A percentile compares a stretch with the other conserved stretches of the same genome.
phyloP scores from a whole-genome alignment of 2,329 filamentous ascomycete genomes.

The Grosmannia clavigera region DNA sequence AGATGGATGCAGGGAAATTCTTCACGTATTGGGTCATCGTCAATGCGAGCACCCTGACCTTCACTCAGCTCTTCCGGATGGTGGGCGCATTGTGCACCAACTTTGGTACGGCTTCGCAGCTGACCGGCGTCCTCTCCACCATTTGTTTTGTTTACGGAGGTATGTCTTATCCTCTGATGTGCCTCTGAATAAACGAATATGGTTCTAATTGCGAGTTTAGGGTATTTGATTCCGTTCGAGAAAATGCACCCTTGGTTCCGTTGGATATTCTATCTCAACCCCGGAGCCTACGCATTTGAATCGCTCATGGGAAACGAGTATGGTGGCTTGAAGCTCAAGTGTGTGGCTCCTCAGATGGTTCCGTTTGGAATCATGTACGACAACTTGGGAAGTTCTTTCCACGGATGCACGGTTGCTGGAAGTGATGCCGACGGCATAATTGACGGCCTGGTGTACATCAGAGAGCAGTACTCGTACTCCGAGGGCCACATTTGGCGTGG shows the following conservation, averaged over 20 bases:
- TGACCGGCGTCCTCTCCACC: constrained; percentile 41
- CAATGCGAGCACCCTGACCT: constrained; percentile 42
- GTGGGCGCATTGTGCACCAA: constrained; percentile 46
- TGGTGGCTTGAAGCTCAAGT: constrained; percentile 43
- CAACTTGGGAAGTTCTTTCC: background rate
- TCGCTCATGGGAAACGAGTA: constrained; percentile 44
- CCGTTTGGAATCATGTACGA: constrained; percentile 5
- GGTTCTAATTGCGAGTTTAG: background rate
- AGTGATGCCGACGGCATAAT: constrained; percentile 25
- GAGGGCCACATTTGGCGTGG: constrained; percentile 58
- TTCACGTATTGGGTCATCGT: constrained; percentile 54
- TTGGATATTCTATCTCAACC: constrained; percentile 56
- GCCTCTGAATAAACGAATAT: background rate
- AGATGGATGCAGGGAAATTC: constrained; percentile 52
- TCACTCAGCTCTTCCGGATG: constrained; percentile 47
- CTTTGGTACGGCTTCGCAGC: constrained; percentile 37
- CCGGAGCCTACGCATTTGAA: constrained; percentile 50
- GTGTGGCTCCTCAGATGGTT: constrained; percentile 21
- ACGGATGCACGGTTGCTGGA: constrained; percentile 3
- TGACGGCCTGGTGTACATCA: constrained; percentile 42
- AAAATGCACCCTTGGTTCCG: constrained; percentile 39
- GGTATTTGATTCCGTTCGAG: constrained; percentile 9
- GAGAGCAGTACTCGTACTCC: constrained; percentile 38
- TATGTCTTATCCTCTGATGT: background rate
- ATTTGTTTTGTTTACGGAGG: constrained; percentile 46